Base-by-base conservation (phyloP, 371 early-diverging fungal species). In the Rhizomucor miehei region DNA sequence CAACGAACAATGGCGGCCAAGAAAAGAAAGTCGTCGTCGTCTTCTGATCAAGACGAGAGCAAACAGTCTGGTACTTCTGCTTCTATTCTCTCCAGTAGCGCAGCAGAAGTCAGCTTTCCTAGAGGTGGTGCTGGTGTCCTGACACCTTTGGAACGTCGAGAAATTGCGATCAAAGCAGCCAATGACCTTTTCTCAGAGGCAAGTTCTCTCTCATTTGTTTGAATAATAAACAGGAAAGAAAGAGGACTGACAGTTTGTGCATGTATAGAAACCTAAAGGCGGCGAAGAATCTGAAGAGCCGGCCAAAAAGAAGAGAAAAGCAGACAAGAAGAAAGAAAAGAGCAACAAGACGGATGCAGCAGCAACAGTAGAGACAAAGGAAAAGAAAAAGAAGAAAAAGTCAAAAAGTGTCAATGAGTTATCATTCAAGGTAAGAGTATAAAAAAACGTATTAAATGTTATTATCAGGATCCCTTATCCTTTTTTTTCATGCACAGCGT, bases 131-230 rank as follows among this genome's bases (percentile, higher is more conserved):
- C 87, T 8, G 78, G 84, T 40, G 84, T 81, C 3, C 71, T 93
- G 59, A 91, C 92, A 2, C 90, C 92, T 41, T 79, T 93, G 20
- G 93, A 93, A 67, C 85, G 84, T 70, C 82, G 88, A 40, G 90
- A 93, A 56, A 79, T 91, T 40, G 61, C 83, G 21, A 82, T 81
- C 59, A 82, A 89, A 58, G 93, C 86, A 17, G 86, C 88, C 29
- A 65, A 68, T 44, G 88, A 87, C 60, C 75, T 86, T 45, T 74
- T 83, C 56, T 56, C 47, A 37, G 52, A 53, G 38, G 69, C 67
- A 70, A 65, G 56, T 36, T 37, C 29, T 40, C 34, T 39, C 5
- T 35, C 6, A 13, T n/a, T 39, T 21, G 12, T 36, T 16, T 21
- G 1, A 29, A 43, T 6, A 20, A 21, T 23, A 19, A 54, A 19